Evolutionary conservation across 441 rosid genomes (phyloP), one percentile per base, ranked within the genome.

Genomic region (Populus hybrid): DNA sequence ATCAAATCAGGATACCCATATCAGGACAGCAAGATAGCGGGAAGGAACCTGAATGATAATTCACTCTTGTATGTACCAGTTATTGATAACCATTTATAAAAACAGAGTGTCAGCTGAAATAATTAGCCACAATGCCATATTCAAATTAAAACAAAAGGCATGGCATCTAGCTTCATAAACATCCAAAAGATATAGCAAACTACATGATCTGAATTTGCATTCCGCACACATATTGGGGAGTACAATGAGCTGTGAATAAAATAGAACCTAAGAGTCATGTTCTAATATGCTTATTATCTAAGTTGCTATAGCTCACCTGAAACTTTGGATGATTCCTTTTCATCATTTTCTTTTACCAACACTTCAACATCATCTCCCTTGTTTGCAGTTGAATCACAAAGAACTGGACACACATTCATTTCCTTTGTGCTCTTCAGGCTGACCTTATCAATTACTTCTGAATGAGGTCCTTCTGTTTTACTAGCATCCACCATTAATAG

Each of bases 281-380:
- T 69, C 34, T 59, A 59, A 38, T 21, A 23, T 9, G 73, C 71
- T 40, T 50, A 32, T 8, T 10, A 30, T 67, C 38, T 6, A 67
- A 71, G 35, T n/a, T 23, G 67, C 59, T 76, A 69, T 46, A 70
- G 72, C 75, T 82, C 79, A 94, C 98, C 99, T 79, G 90, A 79
- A 77, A 70, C 82, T 23, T 80, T 80, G 30, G 76, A 69, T 50
- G 77, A 78, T 75, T 78, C 85, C 71, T 77, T 73, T 67, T 70
- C 86, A 78, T 77, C 28, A 76, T 77, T 86, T 84, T 82, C 88
- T 77, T 87, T 77, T 28, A 70, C 78, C 59, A 71, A 61, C 42
- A 75, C 83, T 81, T 75, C 79, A 70, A 77, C 82, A 75, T 73
- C 84, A 76, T 80, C 82, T 80, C 78, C 83, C 76, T 68, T 80